These are phyloP conservation scores for maize (Zea mays) DNA, from an alignment of 176 grass and related monocot species.

Conservation along the genomic window DNA sequence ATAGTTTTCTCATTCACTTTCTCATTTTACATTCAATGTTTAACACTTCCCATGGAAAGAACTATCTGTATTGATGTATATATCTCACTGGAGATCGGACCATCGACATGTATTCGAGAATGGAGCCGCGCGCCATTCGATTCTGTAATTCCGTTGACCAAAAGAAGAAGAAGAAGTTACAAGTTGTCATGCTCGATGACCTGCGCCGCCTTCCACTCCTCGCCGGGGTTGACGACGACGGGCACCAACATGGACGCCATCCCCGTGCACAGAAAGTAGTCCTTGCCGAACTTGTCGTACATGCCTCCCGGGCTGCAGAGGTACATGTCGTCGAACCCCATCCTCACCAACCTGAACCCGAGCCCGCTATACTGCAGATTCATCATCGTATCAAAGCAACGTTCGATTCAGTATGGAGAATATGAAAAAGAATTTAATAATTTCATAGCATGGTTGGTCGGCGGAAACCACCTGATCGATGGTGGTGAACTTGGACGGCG, in stretches of 20 bases:
- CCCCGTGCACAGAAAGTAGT: slow-evolving; percentile 86
- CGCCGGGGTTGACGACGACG: slow-evolving; percentile 63
- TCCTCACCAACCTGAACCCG: slow-evolving; percentile 82
- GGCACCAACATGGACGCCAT: slow-evolving; percentile 85
- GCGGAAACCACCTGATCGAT: slow-evolving; percentile 51
- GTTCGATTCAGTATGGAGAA: too few species aligned
- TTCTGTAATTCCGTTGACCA: too few species aligned
- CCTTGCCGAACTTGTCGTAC: slow-evolving; percentile 52
- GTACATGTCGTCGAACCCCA: slow-evolving; percentile 88
- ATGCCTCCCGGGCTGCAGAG: slow-evolving; percentile 66
- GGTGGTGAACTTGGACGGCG: slow-evolving; percentile 82
- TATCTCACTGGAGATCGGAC: too few species aligned
- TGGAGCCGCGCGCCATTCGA: too few species aligned
- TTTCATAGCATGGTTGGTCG: too few species aligned
- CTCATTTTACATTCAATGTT: too few species aligned
- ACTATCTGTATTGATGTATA: too few species aligned
- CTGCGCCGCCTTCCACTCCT: slow-evolving; percentile 86
- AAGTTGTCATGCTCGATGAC: slow-evolving; percentile 98
- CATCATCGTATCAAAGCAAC: not conserved
- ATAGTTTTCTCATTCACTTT: too few species aligned
- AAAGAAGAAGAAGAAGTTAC: slow-evolving; percentile 25
- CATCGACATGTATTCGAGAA: not conserved
- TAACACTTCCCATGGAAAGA: too few species aligned
- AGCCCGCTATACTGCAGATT: slow-evolving; percentile 67
- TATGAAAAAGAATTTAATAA: too few species aligned